These are phyloP conservation scores for Dryas octopetala DNA, from an alignment of 306 rosid species.

Conservation along the genomic window DNA sequence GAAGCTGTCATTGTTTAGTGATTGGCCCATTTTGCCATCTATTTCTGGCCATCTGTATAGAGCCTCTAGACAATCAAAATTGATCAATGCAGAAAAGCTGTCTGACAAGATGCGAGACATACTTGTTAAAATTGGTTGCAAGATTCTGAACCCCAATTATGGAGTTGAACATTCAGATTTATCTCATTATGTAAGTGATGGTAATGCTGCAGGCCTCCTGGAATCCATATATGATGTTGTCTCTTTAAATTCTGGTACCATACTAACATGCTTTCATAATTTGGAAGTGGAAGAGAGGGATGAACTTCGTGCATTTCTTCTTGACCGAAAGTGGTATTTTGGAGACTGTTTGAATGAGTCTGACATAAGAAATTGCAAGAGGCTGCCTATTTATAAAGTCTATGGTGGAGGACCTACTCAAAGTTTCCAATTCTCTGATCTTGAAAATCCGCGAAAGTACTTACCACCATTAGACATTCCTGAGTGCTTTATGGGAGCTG, in stretches of 20 bases:
- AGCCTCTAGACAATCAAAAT: slow-evolving; percentile 62
- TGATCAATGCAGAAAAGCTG: slow-evolving; percentile 65
- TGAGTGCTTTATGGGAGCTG: slow-evolving; percentile 69
- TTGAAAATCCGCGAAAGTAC: slow-evolving; percentile 74
- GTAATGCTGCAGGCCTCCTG: slow-evolving; percentile 66
- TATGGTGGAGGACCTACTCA: slow-evolving; percentile 51
- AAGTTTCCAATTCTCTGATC: slow-evolving; percentile 62
- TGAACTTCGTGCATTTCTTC: slow-evolving; percentile 78
- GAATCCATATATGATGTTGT: slow-evolving; percentile 59
- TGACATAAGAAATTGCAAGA: slow-evolving; percentile 58
- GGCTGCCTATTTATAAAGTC: slow-evolving; percentile 75
- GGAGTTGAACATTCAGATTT: slow-evolving; percentile 71
- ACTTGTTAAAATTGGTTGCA: slow-evolving; percentile 78
- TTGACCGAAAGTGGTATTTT: slow-evolving; percentile 89
- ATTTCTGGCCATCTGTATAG: slow-evolving; percentile 70
- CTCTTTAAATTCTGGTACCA: slow-evolving; percentile 44
- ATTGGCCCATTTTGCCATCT: slow-evolving; percentile 96
- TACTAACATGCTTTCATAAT: slow-evolving; percentile 52
- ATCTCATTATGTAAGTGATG: slow-evolving; percentile 62
- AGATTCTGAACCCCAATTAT: slow-evolving; percentile 58
- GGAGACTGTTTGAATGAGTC: slow-evolving; percentile 59
- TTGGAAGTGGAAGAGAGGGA: slow-evolving; percentile 66
- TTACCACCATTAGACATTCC: slow-evolving; percentile 76
- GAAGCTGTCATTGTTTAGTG: slow-evolving; percentile 60
- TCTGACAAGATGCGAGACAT: slow-evolving; percentile 51